Base-by-base conservation (phyloP, 495 filamentous ascomycete genomes). In the Hypoxylon rickii region DNA sequence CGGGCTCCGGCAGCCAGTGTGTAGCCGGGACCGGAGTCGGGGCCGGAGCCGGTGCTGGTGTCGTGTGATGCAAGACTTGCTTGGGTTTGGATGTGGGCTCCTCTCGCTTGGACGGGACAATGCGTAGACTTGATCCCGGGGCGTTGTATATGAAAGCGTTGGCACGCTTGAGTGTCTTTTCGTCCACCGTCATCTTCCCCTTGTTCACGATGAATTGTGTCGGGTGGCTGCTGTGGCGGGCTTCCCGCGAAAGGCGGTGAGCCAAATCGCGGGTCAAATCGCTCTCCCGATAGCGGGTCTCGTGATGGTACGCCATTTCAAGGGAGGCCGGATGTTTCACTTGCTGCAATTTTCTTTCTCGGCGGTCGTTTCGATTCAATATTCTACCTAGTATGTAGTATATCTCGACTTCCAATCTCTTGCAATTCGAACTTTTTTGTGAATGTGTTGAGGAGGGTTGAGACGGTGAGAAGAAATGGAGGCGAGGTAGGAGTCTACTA, bases 121-220 rank as follows among this genome's bases (percentile, higher is more conserved):
- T 33, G 3, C 45, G 47, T 36, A 71, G 45, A 4, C 53, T 54
- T 5, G 59, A 61, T 0, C 52, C 57, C 0, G 66, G 63, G 0
- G 64, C 46, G 40, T 71, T 69, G 60, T 70, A 70, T 53, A 71
- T 66, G 49, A 70, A 16, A 5, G 67, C 58, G 33, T 64, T 63
- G 50, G 22, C 51, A 21, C 56, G 16, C 20, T 37, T 37, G 3
- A 63, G 29, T 7, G 48, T 37, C 8, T 34, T 42, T 17, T 58
- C 36, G 20, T 63, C 37, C 19, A 68, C 3, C 8, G 42, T 17
- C 36, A 68, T 52, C 7, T 38, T 54, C 0, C 65, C 65, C 1
- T 63, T 42, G 43, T 68, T 65, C 33, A 65, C 41, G 12, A 68
- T 65, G 48, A 63, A 60, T 12, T 45, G 46, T 1, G 55, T 60